Conservation (phyloP, 1,284 basidiomycete genomes). For the Leccinum subatratum region DNA sequence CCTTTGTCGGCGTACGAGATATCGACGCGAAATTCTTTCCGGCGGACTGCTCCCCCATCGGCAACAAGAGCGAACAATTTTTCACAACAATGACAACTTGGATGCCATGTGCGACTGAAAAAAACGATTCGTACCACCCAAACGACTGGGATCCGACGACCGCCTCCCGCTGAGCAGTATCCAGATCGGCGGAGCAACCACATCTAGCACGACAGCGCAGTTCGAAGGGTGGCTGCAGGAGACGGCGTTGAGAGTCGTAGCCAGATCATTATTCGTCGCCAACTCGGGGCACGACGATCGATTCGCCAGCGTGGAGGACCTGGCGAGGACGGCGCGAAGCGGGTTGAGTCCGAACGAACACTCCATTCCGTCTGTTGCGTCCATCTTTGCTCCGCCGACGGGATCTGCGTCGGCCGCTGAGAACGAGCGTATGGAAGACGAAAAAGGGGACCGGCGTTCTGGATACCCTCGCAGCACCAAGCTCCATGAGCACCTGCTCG, state of each 20-base stretch:
- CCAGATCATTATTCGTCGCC: slow-evolving; percentile 56
- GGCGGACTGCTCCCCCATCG: no score
- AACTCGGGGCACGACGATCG: slow-evolving; percentile 58
- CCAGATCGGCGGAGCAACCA: slow-evolving; percentile 19
- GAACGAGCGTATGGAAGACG: not conserved
- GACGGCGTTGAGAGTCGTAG: slow-evolving; percentile 36
- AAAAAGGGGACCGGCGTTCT: slow-evolving; percentile 4
- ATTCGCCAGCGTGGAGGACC: slow-evolving; percentile 47
- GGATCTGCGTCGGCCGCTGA: not conserved
- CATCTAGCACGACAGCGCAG: not conserved
- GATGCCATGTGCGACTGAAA: no score
- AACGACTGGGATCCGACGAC: slow-evolving; percentile 37
- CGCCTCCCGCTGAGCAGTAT: slow-evolving; percentile 46
- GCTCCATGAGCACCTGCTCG: not conserved
- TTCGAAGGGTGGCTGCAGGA: slow-evolving; percentile 36
- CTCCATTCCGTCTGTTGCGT: slow-evolving; percentile 52
- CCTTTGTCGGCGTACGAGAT: not conserved
- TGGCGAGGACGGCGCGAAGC: slow-evolving; percentile 46
- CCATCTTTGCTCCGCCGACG: slow-evolving; percentile 31
- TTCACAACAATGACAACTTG: no score
- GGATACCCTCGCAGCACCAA: not conserved
- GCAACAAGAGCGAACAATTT: no score
- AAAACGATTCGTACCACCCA: no score
- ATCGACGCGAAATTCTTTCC: no score
- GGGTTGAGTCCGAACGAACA: slow-evolving; percentile 55